Conservation (phyloP, 75 land plant species). For the Cupressus sempervirens region DNA sequence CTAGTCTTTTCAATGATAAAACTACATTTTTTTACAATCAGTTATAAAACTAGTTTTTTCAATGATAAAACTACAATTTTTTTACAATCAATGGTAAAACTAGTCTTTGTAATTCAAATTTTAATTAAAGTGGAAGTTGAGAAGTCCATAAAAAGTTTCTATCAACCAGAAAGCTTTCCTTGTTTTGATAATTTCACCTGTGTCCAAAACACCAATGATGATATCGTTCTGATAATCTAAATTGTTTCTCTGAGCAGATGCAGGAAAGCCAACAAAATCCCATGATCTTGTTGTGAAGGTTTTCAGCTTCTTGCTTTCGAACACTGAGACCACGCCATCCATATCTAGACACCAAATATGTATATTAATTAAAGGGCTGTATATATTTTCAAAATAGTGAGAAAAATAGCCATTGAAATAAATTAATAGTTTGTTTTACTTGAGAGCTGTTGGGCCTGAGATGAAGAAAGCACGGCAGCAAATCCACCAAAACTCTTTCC, state of each 20-base stretch:
- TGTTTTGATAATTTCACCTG: constrained; percentile 26
- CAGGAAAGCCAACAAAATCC: constrained; percentile 28
- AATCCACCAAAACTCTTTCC: constrained; percentile 32
- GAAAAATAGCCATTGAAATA: too few species aligned
- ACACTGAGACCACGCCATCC: constrained; percentile 40
- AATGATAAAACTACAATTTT: too few species aligned
- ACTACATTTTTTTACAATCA: too few species aligned
- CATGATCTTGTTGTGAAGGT: constrained; percentile 63
- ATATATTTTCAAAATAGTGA: too few species aligned
- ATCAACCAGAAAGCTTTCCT: background rate
- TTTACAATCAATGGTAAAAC: too few species aligned
- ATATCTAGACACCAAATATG: constrained; percentile 3
- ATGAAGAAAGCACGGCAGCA: constrained; percentile 24
- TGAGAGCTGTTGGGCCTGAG: background rate
- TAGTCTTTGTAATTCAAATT: too few species aligned
- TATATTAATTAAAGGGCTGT: too few species aligned
- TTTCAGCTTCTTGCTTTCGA: constrained; percentile 23
- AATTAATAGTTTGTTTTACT: background rate
- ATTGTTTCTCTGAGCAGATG: constrained; percentile 7
- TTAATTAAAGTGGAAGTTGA: too few species aligned
- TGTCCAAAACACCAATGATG: constrained; percentile 54
- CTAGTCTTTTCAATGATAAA: too few species aligned
- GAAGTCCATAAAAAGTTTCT: too few species aligned
- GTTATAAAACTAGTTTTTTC: too few species aligned
- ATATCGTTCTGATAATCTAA: constrained; percentile 27